Evolutionary conservation across 371 early-diverging fungal genomes (phyloP).

Genomic region (Lichtheimia corymbifera): DNA sequence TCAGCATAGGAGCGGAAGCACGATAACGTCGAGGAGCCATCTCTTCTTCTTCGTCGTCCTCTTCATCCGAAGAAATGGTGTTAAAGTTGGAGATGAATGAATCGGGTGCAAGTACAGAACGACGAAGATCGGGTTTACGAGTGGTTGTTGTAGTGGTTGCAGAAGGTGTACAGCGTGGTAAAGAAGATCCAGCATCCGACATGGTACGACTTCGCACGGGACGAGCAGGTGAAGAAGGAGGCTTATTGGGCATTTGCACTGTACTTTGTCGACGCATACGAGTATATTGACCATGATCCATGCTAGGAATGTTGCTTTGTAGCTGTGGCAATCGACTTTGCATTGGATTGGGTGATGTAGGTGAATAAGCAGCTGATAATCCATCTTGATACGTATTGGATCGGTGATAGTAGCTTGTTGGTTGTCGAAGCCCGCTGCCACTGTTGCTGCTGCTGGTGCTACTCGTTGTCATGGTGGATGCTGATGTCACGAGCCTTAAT

Average conservation of each 20-base stretch:
- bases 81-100: background rate
- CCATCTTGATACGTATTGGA: background rate
- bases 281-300: slow-evolving; percentile 16
- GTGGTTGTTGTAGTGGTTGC: slow-evolving; percentile 9
- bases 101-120: slow-evolving; percentile 8
- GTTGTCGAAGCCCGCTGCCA: slow-evolving; percentile 3
- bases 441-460: background rate
- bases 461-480: slow-evolving; percentile 14
- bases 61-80: slow-evolving; percentile 18
- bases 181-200: slow-evolving; percentile 40
- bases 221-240: slow-evolving; percentile 12
- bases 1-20: slow-evolving; percentile 40
- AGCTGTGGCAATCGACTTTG: slow-evolving; percentile 13
- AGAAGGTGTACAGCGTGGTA: background rate
- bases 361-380: slow-evolving; percentile 3
- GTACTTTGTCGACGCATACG: slow-evolving; percentile 20
- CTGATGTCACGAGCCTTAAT: slow-evolving; percentile 17
- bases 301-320: slow-evolving; percentile 6
- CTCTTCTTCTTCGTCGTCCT: slow-evolving; percentile 36
- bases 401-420: background rate
- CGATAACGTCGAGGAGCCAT: slow-evolving; percentile 20
- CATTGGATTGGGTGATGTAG: slow-evolving; percentile 6
- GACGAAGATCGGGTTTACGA: slow-evolving; percentile 17
- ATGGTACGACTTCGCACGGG: slow-evolving; percentile 32
- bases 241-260: background rate